These are phyloP conservation scores for Aquilaria agallochum DNA, from an alignment of 441 rosid species.

Conservation along the genomic window DNA sequence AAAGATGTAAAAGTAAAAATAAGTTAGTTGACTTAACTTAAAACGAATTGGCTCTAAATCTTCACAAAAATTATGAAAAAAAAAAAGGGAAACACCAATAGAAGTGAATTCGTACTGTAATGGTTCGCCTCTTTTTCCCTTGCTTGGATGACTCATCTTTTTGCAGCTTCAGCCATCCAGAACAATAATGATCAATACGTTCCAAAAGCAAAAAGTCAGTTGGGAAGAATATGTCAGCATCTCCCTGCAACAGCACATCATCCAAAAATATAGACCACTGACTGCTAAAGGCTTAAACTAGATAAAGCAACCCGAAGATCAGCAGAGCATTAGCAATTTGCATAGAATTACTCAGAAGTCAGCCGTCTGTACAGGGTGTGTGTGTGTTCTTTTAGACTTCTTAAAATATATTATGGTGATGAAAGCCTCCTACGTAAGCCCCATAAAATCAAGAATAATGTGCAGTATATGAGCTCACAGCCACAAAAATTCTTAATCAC, in stretches of 20 bases:
- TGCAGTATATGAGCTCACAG: no score
- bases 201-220: constrained; percentile 94
- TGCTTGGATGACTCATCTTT: constrained; percentile 47
- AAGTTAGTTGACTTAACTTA: no score
- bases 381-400: no score
- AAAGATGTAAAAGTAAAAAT: no score
- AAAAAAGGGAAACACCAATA: constrained; percentile 8
- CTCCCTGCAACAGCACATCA: constrained; percentile 53
- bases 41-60: not conserved
- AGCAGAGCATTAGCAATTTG: not conserved
- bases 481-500: no score
- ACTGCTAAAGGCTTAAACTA: not conserved
- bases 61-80: constrained; percentile 6
- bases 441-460: no score
- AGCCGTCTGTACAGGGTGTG: no score
- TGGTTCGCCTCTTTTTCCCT: constrained; percentile 85
- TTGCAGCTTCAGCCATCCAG: constrained; percentile 61
- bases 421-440: no score
- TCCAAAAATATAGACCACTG: not conserved
- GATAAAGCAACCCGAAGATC: not conserved
- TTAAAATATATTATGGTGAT: no score
- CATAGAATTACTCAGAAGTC: no score
- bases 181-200: constrained; percentile 83
- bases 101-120: constrained; percentile 51
- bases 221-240: constrained; percentile 96